These are phyloP conservation scores for Glebionis coronaria DNA, from an alignment of 129 eudicot species.

Conservation along the genomic window DNA sequence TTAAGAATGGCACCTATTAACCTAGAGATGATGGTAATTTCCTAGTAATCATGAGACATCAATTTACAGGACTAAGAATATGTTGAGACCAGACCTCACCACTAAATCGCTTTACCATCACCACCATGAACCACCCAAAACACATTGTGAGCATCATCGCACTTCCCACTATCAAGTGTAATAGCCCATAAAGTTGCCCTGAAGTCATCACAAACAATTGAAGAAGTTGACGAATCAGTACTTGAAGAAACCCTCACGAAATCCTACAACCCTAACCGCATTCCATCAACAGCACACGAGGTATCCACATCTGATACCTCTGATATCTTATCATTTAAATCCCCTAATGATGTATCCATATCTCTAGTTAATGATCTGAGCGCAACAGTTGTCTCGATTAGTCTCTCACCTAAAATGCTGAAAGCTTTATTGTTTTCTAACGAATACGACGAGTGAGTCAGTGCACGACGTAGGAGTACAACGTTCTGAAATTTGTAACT, in stretches of 20 bases:
- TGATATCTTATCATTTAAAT: conserved; percentile 42
- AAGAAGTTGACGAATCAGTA: conserved; percentile 57
- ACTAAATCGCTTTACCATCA: too few species aligned
- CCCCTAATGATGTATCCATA: conserved; percentile 60
- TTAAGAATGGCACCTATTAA: conserved; percentile 10
- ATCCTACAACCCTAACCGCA: conserved; percentile 57
- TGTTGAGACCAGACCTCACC: conserved; percentile 27
- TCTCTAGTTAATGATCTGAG: conserved; percentile 40
- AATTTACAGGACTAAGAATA: conserved; percentile 7
- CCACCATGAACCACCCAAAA: conserved; percentile 50
- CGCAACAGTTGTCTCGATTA: conserved; percentile 53
- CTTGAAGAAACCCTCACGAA: conserved; percentile 67
- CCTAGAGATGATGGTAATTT: neutral
- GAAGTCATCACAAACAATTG: conserved; percentile 79
- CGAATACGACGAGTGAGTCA: conserved; percentile 85
- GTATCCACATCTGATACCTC: conserved; percentile 61
- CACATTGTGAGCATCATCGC: conserved; percentile 63
- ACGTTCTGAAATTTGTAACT: conserved; percentile 60
- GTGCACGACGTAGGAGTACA: conserved; percentile 58
- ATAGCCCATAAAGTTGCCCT: conserved; percentile 77
- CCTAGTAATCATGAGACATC: neutral
- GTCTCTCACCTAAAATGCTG: conserved; percentile 60
- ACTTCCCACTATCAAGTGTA: conserved; percentile 58
- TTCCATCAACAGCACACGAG: conserved; percentile 72
- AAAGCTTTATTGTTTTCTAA: conserved; percentile 76